Evolutionary conservation across 139 green algal species (phyloP).

Genomic region (Deuterostichococcus epilithicus): DNA sequence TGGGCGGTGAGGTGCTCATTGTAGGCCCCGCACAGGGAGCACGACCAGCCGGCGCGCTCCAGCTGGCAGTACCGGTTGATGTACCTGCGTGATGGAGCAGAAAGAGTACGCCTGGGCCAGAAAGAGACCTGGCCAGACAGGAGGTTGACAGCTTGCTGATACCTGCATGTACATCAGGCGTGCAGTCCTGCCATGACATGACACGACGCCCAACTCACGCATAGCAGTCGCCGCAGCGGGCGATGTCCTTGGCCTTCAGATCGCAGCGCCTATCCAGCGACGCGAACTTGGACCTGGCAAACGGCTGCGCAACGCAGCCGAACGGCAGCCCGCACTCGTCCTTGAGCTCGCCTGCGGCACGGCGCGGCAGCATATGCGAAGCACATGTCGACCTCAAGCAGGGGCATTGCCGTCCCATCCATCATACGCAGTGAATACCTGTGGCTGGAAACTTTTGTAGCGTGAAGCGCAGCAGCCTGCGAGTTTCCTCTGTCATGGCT

Average conservation of each 20-base stretch:
- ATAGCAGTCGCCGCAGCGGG: conserved; percentile 57
- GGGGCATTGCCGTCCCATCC: too few species aligned
- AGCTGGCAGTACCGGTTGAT: conserved; percentile 61
- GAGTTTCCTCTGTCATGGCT: background rate
- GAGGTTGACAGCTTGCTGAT: background rate
- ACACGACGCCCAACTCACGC: conserved; percentile 27
- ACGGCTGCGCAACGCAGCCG: conserved; percentile 49
- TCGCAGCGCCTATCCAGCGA: conserved; percentile 11
- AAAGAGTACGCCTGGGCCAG: too few species aligned
- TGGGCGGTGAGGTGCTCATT: conserved; percentile 29
- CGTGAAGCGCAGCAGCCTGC: background rate
- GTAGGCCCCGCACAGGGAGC: conserved; percentile 63
- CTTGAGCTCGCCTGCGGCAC: conserved; percentile 47
- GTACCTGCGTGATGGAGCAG: conserved; percentile 40
- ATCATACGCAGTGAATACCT: background rate
- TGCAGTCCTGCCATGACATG: background rate
- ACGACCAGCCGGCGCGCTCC: conserved; percentile 46
- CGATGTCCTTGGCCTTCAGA: conserved; percentile 25
- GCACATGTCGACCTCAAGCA: too few species aligned
- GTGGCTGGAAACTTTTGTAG: background rate
- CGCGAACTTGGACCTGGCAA: conserved; percentile 19
- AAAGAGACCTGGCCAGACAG: background rate
- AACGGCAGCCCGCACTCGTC: conserved; percentile 66
- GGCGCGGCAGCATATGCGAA: background rate
- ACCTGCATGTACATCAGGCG: background rate